Conservation (phyloP, 441 rosid species). For the Cnidoscolus chayamansa region DNA sequence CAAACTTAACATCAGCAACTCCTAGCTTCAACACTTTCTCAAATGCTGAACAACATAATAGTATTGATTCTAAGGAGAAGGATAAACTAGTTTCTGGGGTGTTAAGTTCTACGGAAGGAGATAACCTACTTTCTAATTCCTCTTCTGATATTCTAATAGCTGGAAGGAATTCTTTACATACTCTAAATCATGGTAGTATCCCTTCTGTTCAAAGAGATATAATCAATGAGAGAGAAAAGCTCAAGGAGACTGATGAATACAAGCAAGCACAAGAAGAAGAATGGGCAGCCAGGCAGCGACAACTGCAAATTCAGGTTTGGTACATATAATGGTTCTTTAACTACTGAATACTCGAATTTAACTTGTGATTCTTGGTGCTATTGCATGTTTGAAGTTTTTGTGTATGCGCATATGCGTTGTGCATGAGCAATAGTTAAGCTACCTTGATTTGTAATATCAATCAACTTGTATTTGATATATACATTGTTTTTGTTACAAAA, state of each 20-base stretch:
- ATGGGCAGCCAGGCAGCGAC: conserved; percentile 72
- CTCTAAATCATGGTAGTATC: conserved; percentile 22
- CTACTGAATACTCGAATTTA: neutral
- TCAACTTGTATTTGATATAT: neutral
- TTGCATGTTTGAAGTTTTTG: neutral
- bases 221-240: conserved; percentile 64
- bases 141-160: conserved; percentile 20
- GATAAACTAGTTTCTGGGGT: conserved; percentile 14
- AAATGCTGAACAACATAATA: conserved; percentile 22
- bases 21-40: conserved; percentile 18
- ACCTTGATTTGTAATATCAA: neutral
- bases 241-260: conserved; percentile 78
- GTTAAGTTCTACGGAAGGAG: conserved; percentile 24
- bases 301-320: conserved; percentile 68
- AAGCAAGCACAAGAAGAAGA: conserved; percentile 73
- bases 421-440: neutral
- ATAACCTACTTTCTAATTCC: conserved; percentile 24
- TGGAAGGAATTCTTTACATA: conserved; percentile 17
- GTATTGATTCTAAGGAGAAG: conserved; percentile 21
- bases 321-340: neutral
- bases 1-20: conserved; percentile 19
- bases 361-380: neutral
- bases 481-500: neutral
- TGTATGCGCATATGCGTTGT: neutral
- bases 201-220: conserved; percentile 33